A percentile compares a stretch with the other conserved stretches of the same genome.
phyloP scores from a whole-genome alignment of 169 alveolate genomes.

The Eimeria zaria region DNA sequence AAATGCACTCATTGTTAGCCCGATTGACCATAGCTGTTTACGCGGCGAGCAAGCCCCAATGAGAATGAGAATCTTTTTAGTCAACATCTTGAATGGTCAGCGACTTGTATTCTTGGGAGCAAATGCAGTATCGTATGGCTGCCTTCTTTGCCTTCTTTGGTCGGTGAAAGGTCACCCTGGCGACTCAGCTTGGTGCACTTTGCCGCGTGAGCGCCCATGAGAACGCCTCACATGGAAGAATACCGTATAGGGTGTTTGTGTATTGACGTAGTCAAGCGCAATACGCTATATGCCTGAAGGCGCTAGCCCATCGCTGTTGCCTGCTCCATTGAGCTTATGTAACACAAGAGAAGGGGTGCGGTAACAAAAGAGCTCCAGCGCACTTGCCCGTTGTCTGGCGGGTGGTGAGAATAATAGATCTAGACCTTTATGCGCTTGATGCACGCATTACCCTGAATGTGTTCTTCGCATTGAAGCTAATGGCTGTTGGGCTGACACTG shows the following conservation, averaged over 20 bases:
- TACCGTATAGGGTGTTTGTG: too few relatives aligned
- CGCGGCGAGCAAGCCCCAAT: background rate
- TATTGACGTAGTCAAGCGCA: too few relatives aligned
- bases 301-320: background rate
- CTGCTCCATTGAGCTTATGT: background rate
- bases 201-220: background rate
- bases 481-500: background rate
- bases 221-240: too few relatives aligned
- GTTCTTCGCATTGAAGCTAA: background rate
- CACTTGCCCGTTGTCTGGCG: background rate
- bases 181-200: background rate
- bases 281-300: background rate
- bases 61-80: too few relatives aligned
- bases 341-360: background rate
- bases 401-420: background rate
- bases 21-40: background rate
- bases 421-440: background rate
- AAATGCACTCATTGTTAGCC: background rate
- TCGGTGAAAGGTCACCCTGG: background rate
- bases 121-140: background rate
- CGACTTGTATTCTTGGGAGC: background rate
- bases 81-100: background rate
- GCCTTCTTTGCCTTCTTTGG: background rate
- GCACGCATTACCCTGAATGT: background rate
- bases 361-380: background rate